Evolutionary conservation across 139 green algal species (phyloP), one percentile per base, ranked within the genome.

Genomic region (Spirogloea muscicola): DNA sequence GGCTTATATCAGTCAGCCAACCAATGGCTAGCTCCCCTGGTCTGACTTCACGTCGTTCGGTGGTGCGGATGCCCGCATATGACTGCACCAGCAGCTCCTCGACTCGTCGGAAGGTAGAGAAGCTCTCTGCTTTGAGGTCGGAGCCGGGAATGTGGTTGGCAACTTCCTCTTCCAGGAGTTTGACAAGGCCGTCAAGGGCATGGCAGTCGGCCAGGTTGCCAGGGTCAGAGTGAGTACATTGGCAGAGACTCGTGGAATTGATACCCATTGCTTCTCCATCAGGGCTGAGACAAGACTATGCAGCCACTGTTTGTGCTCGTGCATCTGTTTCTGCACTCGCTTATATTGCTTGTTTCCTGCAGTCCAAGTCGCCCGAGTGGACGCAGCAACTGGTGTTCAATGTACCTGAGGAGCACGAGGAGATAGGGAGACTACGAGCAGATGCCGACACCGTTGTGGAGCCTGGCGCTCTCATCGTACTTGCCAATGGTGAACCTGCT

Each of bases 121-220:
- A 1, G 31, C 64, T 16, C 39, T 77, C 13, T 63, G 59, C 3
- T 77, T 77, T 76, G 69, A 77, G 33, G 69, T 77, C 2, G 69
- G 69, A 21, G 69, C 69, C 25, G 69, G 69, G 1, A 57, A 77
- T 7, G 64, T 77, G 16, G 44, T 77, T 37, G 69, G 69, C 25
- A 77, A 77, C 64, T 59, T 59, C 37, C 69, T 77, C n/a, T 77
- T 77, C 61, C 65, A 74, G n/a, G 39, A 46, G 5, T 74, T 74
- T 68, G 65, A 74, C 10, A 46, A 39, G 21, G 65, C 39, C 2
- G 65, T 74, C 43, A 33, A 40, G 27, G 65, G 65, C 10, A 21
- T 74, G 38, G 5, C 65, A 9, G 38, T 74, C 27, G 65, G 65
- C 38, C 48, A 74, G 40, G 66, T 27, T 13, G 13, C 3, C 40